phyloP scores from a whole-genome alignment of 441 rosid species.

The Euphorbia corollata region DNA sequence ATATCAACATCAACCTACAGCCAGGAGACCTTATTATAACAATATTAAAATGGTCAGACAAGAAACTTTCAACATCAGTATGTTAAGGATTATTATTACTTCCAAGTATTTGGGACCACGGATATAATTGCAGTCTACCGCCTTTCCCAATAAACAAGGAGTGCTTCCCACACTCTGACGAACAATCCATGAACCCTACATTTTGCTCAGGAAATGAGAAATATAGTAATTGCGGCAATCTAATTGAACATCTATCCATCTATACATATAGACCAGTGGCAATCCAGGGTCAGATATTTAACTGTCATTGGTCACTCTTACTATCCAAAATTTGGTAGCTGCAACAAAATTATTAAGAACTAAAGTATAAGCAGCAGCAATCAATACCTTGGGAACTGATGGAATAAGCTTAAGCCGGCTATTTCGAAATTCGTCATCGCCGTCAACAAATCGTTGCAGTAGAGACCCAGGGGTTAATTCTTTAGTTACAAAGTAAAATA shows the following conservation, averaged over 20 bases:
- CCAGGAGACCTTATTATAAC: slow-evolving; percentile 17
- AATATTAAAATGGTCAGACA: background rate
- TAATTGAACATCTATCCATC: background rate
- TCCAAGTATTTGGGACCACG: slow-evolving; percentile 78
- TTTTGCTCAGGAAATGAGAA: slow-evolving; percentile 15
- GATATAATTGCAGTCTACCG: slow-evolving; percentile 91
- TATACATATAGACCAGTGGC: background rate
- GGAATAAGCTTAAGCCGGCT: slow-evolving; percentile 96
- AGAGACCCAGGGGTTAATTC: slow-evolving; percentile 75
- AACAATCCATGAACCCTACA: slow-evolving; percentile 97
- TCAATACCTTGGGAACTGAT: slow-evolving; percentile 78
- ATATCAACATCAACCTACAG: slow-evolving; percentile 90
- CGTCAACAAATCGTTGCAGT: slow-evolving; percentile 90
- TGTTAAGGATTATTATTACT: slow-evolving; percentile 30
- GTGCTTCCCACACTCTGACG: slow-evolving; percentile 99
- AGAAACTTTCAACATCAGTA: background rate
- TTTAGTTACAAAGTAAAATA: slow-evolving; percentile 81
- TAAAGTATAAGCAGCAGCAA: slow-evolving; percentile 15
- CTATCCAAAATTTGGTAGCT: background rate
- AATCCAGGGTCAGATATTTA: background rate
- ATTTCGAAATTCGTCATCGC: slow-evolving; percentile 97
- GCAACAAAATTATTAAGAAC: slow-evolving; percentile 3
- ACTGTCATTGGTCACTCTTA: background rate
- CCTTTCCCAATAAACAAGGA: slow-evolving; percentile 93
- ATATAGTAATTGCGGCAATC: slow-evolving; percentile 2